Percentiles rank a stretch among this genome's conserved stretches.
phyloP scores from a whole-genome alignment of 2,329 filamentous ascomycete genomes.

The Xylaria multiplex region DNA sequence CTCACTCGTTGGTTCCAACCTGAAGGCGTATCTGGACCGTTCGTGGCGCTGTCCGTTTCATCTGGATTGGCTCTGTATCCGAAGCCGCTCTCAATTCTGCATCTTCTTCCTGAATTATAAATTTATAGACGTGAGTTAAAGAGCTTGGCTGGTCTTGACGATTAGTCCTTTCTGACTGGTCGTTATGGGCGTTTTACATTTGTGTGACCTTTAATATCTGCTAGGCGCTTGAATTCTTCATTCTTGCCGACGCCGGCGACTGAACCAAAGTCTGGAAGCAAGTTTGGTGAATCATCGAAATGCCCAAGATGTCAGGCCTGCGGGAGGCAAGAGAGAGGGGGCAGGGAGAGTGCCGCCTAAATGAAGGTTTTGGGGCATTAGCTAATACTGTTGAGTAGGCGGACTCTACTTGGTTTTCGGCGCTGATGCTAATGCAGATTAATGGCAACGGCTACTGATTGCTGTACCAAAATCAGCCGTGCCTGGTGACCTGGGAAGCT shows the following conservation, averaged over 20 bases:
- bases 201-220: slow-evolving; percentile 11
- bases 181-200: background rate
- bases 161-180: slow-evolving; percentile 19
- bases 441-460: background rate
- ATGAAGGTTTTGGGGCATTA: background rate
- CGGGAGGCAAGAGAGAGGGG: background rate
- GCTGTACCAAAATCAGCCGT: background rate
- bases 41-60: slow-evolving; percentile 18
- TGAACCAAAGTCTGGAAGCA: background rate
- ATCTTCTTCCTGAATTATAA: background rate
- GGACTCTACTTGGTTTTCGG: slow-evolving; percentile 3
- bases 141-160: background rate
- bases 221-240: slow-evolving; percentile 7
- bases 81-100: slow-evolving; percentile 19
- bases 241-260: slow-evolving; percentile 13
- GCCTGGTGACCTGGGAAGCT: background rate
- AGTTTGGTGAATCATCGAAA: background rate
- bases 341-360: background rate
- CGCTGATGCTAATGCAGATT: too few species aligned
- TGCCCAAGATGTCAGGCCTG: background rate
- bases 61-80: slow-evolving; percentile 18
- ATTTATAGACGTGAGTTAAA: background rate
- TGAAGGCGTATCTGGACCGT: slow-evolving; percentile 1
- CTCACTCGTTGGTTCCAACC: background rate
- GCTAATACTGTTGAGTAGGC: background rate